Base-by-base conservation (phyloP, 2,329 filamentous ascomycete genomes). In the Keithomyces neogunnii region DNA sequence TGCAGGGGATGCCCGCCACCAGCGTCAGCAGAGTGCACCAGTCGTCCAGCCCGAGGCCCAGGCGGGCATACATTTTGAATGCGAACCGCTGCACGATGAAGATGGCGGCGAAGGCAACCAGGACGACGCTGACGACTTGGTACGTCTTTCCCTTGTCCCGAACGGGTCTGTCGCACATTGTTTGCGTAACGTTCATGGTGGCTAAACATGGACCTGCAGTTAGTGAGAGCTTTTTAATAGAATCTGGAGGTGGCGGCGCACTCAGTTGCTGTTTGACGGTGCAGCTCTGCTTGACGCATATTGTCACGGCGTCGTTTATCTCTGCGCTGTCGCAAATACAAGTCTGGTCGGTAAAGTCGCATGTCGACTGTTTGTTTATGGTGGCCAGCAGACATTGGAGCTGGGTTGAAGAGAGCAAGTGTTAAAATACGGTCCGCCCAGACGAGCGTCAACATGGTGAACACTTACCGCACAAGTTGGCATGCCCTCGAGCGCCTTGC, bases 41-140 rank as follows among this genome's bases (percentile, higher is more conserved):
- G 51, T 73, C 71, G 49, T 73, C 71, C 1, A 69, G 54, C 0
- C 64, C 69, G 10, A 74, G 64, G 0, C 62, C 60, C 0, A 67
- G 51, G 36, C 66, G 69, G 3, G 61, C 56, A 7, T 53, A 67
- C 13, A 71, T 51, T 50, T 66, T 69, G 42, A 60, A 67, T 1
- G 54, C 59, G 6, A 76, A 65, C 26, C 76, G 71, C 9, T 74
- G 62, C 2, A 70, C 50, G 13, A 76, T 62, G 50, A 75, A 74
- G 28, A 68, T 53, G 47, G 59, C 66, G 2, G 69, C 66, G 3
- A 74, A 57, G 5, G 63, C 57, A 33, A 63, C 65, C 8, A 72
- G 58, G 52, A 56, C 35, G 56, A 66, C 58, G 53, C 40, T 44
- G 28, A 44, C 40, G 62, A 61, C 2, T 73, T 60, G 45, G 60